Evolutionary conservation across 2,329 filamentous ascomycete species (phyloP), one percentile per base, ranked within the genome.

Genomic region (Bipolaris zeicola): DNA sequence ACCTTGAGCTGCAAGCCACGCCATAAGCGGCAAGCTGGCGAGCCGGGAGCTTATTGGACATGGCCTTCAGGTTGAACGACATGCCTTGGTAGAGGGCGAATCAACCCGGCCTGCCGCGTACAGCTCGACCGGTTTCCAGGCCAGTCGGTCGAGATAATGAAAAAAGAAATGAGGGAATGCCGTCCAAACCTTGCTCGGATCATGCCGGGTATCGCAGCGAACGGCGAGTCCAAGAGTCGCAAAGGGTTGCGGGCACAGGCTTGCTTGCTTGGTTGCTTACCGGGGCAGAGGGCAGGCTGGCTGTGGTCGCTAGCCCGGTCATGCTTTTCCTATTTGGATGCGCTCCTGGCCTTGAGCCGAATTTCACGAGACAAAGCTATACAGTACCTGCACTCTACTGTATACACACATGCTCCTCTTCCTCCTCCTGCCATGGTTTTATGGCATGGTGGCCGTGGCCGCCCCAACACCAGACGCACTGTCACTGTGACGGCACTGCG

Each of bases 11-110:
- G 71, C 70, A 73, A 70, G 70, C 69, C 71, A 71, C 61, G 67
- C 66, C 68, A 70, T 66, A 72, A 70, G 58, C 64, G 65, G 71
- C 67, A 61, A 67, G 69, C 68, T 72, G 71, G 72, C 66, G 62
- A 67, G 69, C 68, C 71, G 70, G 62, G 59, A 58, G 66, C 69
- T 57, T 66, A 73, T 73, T 75, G 70, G 72, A 57, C 60, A 61
- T 63, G 60, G 66, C 66, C 62, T 63, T 66, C 67, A 69, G 68
- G 63, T 60, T 73, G 68, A 66, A 65, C 52, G 60, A 63, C 58
- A 37, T 57, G 51, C 51, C 53, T 64, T 58, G 59, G 59, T 47
- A n/a, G 56, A 61, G 50, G 55, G 54, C 71, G 68, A 75, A 72
- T 74, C 64, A 72, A 50, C 57, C 52, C 53, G 56, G 26, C 55